These are phyloP conservation scores for Mycena alexandri DNA, from an alignment of 768 basidiomycete genomes.

Conservation along the genomic window DNA sequence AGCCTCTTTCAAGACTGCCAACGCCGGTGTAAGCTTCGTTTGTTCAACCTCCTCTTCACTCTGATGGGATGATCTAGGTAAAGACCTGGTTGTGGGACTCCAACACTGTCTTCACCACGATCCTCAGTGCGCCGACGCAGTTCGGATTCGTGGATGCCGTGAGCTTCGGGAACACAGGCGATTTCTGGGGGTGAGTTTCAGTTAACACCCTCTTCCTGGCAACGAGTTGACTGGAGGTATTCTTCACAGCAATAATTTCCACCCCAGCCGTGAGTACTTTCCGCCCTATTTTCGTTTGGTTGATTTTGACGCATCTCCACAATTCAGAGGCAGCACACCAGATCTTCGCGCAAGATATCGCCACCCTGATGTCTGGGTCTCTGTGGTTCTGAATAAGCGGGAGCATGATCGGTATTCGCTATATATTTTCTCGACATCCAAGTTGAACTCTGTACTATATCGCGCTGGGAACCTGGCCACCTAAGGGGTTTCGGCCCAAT, in stretches of 20 bases:
- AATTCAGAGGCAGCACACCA: conserved; percentile 27
- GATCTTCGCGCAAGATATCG: conserved; percentile 31
- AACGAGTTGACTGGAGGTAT: background rate
- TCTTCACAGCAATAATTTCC: conserved; percentile 57
- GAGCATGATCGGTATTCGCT: too few relatives aligned
- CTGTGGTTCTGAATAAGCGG: conserved; percentile 18
- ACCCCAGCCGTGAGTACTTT: conserved; percentile 17
- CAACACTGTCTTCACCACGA: conserved; percentile 61
- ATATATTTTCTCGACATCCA: too few relatives aligned
- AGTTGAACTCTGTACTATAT: too few relatives aligned
- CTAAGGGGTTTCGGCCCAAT: too few relatives aligned
- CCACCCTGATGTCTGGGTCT: conserved; percentile 18
- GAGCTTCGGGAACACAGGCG: conserved; percentile 52
- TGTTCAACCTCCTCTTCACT: background rate
- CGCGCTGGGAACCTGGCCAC: too few relatives aligned
- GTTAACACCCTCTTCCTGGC: background rate
- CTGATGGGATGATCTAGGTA: conserved; percentile 49
- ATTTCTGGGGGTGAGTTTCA: conserved; percentile 67
- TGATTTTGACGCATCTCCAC: too few relatives aligned
- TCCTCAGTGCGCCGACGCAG: conserved; percentile 59
- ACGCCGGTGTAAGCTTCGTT: conserved; percentile 55
- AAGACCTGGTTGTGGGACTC: conserved; percentile 65
- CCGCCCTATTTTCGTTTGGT: too few relatives aligned
- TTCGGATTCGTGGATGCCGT: conserved; percentile 69
- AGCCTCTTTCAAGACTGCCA: conserved; percentile 54